Percentiles rank a stretch among this genome's conserved stretches.
Conservation (phyloP, 441 rosid genomes). For the Daphne laureola region DNA sequence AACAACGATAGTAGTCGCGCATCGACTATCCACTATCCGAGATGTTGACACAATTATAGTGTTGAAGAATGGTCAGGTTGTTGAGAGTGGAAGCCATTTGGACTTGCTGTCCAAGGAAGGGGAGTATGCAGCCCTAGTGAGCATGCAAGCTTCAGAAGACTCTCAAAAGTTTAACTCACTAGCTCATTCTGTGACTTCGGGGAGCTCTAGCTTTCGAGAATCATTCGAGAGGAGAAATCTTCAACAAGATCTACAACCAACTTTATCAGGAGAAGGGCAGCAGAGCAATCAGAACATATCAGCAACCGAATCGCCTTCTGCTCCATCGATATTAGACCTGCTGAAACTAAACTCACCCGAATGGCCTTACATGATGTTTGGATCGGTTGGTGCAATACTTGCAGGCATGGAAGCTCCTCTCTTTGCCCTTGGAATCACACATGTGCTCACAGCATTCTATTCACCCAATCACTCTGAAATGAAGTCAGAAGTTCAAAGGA, state of each 20-base stretch:
- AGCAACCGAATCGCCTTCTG: slow-evolving; percentile 3
- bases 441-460: slow-evolving; percentile 58
- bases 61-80: slow-evolving; percentile 57
- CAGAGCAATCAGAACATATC: slow-evolving; percentile 17
- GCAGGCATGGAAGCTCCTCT: slow-evolving; percentile 64
- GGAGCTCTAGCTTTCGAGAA: slow-evolving; percentile 35
- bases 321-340: slow-evolving; percentile 47
- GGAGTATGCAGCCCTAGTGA: slow-evolving; percentile 54
- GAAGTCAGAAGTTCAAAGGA: slow-evolving; percentile 35
- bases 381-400: slow-evolving; percentile 68
- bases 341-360: slow-evolving; percentile 67
- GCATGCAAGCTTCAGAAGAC: slow-evolving; percentile 42
- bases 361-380: slow-evolving; percentile 75
- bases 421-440: slow-evolving; percentile 67
- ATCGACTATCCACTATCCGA: slow-evolving; percentile 58
- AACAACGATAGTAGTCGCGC: slow-evolving; percentile 69
- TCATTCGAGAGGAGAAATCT: slow-evolving; percentile 19
- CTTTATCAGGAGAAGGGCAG: slow-evolving; percentile 5
- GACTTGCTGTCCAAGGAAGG: slow-evolving; percentile 58
- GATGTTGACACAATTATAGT: slow-evolving; percentile 62
- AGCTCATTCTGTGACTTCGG: slow-evolving; percentile 24
- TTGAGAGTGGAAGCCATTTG: slow-evolving; percentile 56
- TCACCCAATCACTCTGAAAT: slow-evolving; percentile 31
- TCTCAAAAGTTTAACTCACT: slow-evolving; percentile 25
- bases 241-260: slow-evolving; percentile 15